Conservation (phyloP, 345 rosid genomes). For the Aquilaria sinensis region DNA sequence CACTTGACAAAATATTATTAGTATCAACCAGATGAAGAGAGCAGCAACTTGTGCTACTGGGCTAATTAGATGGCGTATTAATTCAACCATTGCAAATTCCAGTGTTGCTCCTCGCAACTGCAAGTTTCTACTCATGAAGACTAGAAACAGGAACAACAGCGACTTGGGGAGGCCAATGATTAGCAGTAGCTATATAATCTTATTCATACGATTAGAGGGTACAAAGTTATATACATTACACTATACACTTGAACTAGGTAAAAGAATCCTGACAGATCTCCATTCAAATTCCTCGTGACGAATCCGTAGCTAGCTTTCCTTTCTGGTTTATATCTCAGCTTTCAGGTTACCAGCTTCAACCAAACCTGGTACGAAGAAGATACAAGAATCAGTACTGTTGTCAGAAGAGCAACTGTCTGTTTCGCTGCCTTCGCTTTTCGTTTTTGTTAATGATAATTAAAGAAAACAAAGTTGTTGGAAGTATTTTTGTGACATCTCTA, state of each 20-base stretch:
- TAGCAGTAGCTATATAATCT: too few relatives aligned
- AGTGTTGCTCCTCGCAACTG: too few relatives aligned
- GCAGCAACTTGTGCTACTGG: slow-evolving; percentile 21
- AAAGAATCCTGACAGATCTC: slow-evolving; percentile 24
- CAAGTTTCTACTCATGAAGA: too few relatives aligned
- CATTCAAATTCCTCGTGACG: not conserved
- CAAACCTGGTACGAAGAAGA: slow-evolving; percentile 34
- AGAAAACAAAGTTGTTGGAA: too few relatives aligned
- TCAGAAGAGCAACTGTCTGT: too few relatives aligned
- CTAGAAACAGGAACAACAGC: too few relatives aligned
- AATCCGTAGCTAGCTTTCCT: slow-evolving; percentile 12
- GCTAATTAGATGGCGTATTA: not conserved
- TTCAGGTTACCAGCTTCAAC: slow-evolving; percentile 41
- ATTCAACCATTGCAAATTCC: too few relatives aligned
- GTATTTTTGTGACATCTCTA: not conserved
- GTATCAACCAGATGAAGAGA: slow-evolving; percentile 19
- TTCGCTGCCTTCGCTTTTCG: too few relatives aligned
- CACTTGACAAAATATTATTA: not conserved
- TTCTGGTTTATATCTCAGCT: slow-evolving; percentile 50
- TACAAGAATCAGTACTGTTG: too few relatives aligned
- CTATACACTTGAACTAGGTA: slow-evolving; percentile 22
- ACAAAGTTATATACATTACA: slow-evolving; percentile 21
- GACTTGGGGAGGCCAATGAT: too few relatives aligned
- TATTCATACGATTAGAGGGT: slow-evolving; percentile 10
- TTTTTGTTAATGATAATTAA: too few relatives aligned